Base-by-base conservation (phyloP, 2,329 filamentous ascomycete genomes). In the Cryphonectria nitschkei region DNA sequence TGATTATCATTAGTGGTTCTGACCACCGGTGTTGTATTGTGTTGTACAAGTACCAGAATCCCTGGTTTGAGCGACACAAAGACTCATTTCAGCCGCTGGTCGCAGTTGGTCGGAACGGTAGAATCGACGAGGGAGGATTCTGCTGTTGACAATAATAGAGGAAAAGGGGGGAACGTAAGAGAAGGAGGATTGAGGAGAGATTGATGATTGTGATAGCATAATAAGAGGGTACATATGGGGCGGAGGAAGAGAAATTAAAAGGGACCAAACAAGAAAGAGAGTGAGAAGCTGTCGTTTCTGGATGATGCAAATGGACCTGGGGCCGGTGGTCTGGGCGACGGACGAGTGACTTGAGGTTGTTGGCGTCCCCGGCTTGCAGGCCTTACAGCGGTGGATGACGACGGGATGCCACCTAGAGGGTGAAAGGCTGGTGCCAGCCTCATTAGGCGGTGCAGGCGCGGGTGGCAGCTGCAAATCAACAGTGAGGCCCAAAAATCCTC, bases 61-160 rank as follows among this genome's bases (percentile, higher is more conserved):
- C 77, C 68, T 75, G 73, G 74, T 74, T 71, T 74, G 75, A 77
- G 78, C 79, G 76, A 79, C 79, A 75, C 80, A 81, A 80, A 80
- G 81, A 81, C 67, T 77, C 75, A 81, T 81, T 81, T 79, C 81
- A 79, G 79, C 76, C 78, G 79, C 43, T 72, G 75, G 75, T 73
- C 68, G 73, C 61, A 70, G 41, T 32, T 63, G 65, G 41, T 72
- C 60, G 70, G 54, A 39, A 37, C 41, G 52, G 37, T 13, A 29
- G 60, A 29, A n/a, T 26, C 37, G 61, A 65, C 34, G 71, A 43
- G 64, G 66, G 56, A 71, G 71, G 65, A 70, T 75, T 69, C 68
- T 54, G 54, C 34, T 68, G 54, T 54, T 68, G 63, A 70, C 70
- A 71, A 72, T 67, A 67, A 70, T 65, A 68, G 65, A 70, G 52